Base-by-base conservation (phyloP, 768 basidiomycete genomes). In the Naganishia kalamii region DNA sequence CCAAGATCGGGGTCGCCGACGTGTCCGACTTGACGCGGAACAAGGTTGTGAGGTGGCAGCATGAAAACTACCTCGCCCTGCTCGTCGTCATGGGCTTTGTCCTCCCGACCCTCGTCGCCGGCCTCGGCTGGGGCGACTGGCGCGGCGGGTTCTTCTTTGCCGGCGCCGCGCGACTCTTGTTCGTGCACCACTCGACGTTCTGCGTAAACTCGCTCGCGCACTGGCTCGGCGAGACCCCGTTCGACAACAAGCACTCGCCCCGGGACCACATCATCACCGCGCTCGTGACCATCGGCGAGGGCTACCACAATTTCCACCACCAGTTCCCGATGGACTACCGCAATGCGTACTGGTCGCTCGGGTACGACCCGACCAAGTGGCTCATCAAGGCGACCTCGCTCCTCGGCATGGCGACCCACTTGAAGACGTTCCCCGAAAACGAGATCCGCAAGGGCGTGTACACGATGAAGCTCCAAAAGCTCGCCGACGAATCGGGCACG, bases 291-390 rank as follows among this genome's bases (percentile, higher is more conserved):
- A 87, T 93, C 72, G 92, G 92, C 61, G 92, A 97, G 79, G 92
- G 92, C 17, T 97, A 97, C 81, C 92, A 97, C 83, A 97, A 97
- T 80, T 94, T 94, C 85, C 92, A 97, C 81, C 92, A 97, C 74
- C 88, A 92, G 70, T 94, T 94, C 85, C 92, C 92, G 7, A 91
- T 91, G 89, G 92, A 97, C 78, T 97, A 92, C 81, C 85, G 92
- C 27, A 94, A 94, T 74, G 92, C 92, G 63, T 91, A 94, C 82
- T 90, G 83, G 78, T 91, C 89, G 89, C 89, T 88, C 78, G 89
- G 92, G 75, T 92, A 91, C 73, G 89, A 91, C 75, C 90, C 90
- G 11, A 92, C 90, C 37, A 92, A 92, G 77, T 92, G 90, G 90
- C 89, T 90, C 81, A 92, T 91, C 80, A 83, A 81, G 80, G 78